Base-by-base conservation (phyloP, 805 yeast genomes). In the Candida krabiensis region DNA sequence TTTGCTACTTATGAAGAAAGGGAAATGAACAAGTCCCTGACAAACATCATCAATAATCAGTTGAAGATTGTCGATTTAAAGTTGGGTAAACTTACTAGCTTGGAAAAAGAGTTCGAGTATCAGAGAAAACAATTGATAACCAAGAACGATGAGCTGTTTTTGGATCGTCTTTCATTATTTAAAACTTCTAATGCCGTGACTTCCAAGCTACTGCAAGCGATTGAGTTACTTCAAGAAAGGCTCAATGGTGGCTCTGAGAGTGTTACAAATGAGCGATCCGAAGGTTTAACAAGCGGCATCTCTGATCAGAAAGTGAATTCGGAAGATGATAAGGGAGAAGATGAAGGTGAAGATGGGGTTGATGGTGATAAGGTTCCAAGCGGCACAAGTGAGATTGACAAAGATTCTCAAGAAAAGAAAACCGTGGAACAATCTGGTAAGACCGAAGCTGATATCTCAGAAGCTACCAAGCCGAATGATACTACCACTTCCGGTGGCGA, bases 1-100 rank as follows among this genome's bases (percentile, higher is more conserved):
- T 84, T 87, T 62, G 86, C 91, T 5, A 77, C 80, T 4, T 80
- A 77, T 55, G 95, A 86, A 59, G 96, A 87, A 54, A 69, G 89
- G 43, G 88, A 83, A 55, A 78, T 80, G 80, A 73, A 79, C 49
- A 76, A 74, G 37, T 59, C 82, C 16, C 63, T 83, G 9, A 68
- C 73, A 19, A 71, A 71, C 19, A 71, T 86, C 32, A 68, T 84
- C 14, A 81, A 82, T 53, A 74, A 76, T 28, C 80, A 83, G 57
- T 47, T 83, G 41, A 71, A 75, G 37, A 81, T 83, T 51, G 68
- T 86, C 23, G 84, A 83, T 43, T 50, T 82, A 43, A 86, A 86
- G 62, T 52, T 85, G 43, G 59, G 64, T 17, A 77, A 81, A 43
- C 64, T 86, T 30, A 73, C 70, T 27, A 75, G 74, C 36, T 64